Conservation (phyloP, 148 eudicot species). For the Cornus suecica region DNA sequence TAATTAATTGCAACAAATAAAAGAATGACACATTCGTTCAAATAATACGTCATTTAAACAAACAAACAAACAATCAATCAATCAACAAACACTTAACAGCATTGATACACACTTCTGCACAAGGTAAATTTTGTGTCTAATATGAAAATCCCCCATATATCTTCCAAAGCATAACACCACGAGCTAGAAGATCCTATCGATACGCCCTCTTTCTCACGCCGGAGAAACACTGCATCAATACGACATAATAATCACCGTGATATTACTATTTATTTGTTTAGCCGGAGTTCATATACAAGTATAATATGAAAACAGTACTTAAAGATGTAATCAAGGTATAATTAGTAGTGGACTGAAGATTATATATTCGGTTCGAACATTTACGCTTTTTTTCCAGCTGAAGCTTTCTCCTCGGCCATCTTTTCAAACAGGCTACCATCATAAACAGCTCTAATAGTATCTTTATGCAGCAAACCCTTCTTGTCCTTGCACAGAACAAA, state of each 20-base stretch:
- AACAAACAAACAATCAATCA: background rate
- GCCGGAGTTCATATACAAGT: too few relatives aligned
- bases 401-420: slow-evolving; percentile 43
- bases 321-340: too few relatives aligned
- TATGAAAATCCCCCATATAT: background rate
- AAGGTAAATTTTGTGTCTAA: too few relatives aligned
- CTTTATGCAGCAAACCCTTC: slow-evolving; percentile 52
- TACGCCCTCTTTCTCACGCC: background rate
- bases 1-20: too few relatives aligned
- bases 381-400: slow-evolving; percentile 32
- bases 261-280: background rate
- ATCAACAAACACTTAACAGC: background rate
- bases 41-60: background rate
- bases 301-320: background rate
- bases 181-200: background rate
- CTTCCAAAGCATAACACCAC: background rate
- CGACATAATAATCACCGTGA: background rate
- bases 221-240: background rate
- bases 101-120: background rate
- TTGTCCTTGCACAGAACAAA: slow-evolving; percentile 55
- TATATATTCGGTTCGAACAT: background rate
- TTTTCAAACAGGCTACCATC: slow-evolving; percentile 71
- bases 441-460: slow-evolving; percentile 45
- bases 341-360: background rate
- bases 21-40: background rate